A percentile compares a stretch with the other conserved stretches of the same genome.
These are phyloP conservation scores for Nepenthes gracilis DNA, from an alignment of 148 eudicot genomes.

Conservation along the genomic window DNA sequence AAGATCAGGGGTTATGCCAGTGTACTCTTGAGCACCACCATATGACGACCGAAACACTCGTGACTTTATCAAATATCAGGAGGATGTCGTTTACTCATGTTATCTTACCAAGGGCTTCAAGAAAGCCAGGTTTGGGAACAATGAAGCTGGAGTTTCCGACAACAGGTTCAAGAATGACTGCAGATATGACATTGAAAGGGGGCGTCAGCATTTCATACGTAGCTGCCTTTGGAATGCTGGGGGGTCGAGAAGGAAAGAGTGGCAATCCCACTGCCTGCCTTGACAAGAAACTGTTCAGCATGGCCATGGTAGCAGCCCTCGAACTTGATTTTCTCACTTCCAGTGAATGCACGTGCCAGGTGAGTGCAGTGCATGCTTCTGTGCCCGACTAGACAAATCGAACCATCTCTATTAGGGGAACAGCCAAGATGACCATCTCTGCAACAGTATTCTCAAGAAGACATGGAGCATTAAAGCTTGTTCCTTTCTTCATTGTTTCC, in stretches of 20 bases:
- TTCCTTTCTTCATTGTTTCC: conserved; percentile 96
- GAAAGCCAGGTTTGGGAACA: conserved; percentile 61
- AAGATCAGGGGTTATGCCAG: conserved; percentile 76
- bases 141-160: conserved; percentile 92
- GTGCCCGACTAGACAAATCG: conserved; percentile 93
- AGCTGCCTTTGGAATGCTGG: conserved; percentile 79
- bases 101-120: conserved; percentile 44
- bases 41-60: conserved; percentile 89
- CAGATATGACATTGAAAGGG: conserved; percentile 80
- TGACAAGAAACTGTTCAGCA: conserved; percentile 89
- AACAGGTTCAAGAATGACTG: conserved; percentile 80
- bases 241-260: conserved; percentile 97
- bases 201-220: conserved; percentile 63
- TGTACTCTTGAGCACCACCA: conserved; percentile 94
- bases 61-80: conserved; percentile 82
- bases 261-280: conserved; percentile 93
- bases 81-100: conserved; percentile 62
- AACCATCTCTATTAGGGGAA: conserved; percentile 94
- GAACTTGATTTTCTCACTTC: conserved; percentile 71
- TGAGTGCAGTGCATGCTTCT: conserved; percentile 94
- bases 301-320: conserved; percentile 99
- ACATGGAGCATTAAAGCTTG: conserved; percentile 97
- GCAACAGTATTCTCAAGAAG: conserved; percentile 83
- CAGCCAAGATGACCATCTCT: conserved; percentile 95
- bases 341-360: conserved; percentile 90